A percentile compares a stretch with the other conserved stretches of the same genome.
Conservation (phyloP, 2,329 filamentous ascomycete genomes). For the Colletotrichum sojae region DNA sequence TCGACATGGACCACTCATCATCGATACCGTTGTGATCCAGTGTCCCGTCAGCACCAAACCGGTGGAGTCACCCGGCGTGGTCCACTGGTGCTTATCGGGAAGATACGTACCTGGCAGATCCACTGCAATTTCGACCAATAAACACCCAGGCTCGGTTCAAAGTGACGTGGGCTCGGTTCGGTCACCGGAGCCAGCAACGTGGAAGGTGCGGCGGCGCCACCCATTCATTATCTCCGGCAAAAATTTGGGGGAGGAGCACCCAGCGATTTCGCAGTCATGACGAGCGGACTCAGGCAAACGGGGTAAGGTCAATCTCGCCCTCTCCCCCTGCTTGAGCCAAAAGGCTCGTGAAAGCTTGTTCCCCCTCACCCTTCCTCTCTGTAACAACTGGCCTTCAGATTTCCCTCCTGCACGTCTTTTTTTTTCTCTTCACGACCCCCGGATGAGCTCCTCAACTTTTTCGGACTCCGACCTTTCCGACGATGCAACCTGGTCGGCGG, state of each 20-base stretch:
- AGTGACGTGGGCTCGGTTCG: conserved; percentile 17
- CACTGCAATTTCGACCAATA: conserved; percentile 26
- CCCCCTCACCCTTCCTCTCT: conserved; percentile 17
- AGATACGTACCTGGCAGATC: conserved; percentile 3
- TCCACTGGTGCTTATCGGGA: conserved; percentile 38
- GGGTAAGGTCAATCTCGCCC: conserved; percentile 33
- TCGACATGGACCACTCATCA: conserved; percentile 36
- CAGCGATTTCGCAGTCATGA: conserved; percentile 40
- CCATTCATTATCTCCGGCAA: conserved; percentile 42
- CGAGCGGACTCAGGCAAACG: conserved; percentile 33
- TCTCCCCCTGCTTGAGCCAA: conserved; percentile 20
- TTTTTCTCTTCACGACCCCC: background rate
- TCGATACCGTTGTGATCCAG: conserved; percentile 28
- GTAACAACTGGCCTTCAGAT: background rate
- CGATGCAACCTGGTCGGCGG: conserved; percentile 38
- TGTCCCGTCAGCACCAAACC: conserved; percentile 27
- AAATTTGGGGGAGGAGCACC: conserved; percentile 32
- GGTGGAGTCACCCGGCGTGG: conserved; percentile 36
- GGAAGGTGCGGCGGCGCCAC: conserved; percentile 32
- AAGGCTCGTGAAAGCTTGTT: conserved; percentile 34
- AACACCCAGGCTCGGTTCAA: background rate
- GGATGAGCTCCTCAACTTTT: conserved; percentile 19
- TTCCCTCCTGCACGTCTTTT: background rate
- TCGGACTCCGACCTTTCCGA: conserved; percentile 32
- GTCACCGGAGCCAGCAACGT: conserved; percentile 18